These are phyloP conservation scores for Macrocybe gigantea DNA, from an alignment of 768 basidiomycete genomes.

Conservation along the genomic window DNA sequence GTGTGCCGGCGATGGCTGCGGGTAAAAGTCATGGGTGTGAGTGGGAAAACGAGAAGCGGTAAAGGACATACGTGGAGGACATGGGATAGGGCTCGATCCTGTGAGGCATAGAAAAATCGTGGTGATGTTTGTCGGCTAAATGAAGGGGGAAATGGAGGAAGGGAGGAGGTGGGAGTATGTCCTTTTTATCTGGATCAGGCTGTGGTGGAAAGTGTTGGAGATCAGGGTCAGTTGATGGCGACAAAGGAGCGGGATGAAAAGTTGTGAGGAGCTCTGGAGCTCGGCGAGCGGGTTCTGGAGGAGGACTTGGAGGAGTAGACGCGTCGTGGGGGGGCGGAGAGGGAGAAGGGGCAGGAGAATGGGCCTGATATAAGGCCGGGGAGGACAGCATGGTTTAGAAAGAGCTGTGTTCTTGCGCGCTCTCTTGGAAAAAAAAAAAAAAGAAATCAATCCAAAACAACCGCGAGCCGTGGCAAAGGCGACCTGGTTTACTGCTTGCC, in stretches of 20 bases:
- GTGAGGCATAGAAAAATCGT: constrained; percentile 38
- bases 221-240: constrained; percentile 29
- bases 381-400: background rate
- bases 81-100: constrained; percentile 32
- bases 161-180: constrained; percentile 1
- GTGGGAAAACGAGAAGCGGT: constrained; percentile 1
- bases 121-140: constrained; percentile 12
- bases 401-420: too few species aligned
- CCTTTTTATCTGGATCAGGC: constrained; percentile 33
- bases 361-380: background rate
- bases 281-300: constrained; percentile 10
- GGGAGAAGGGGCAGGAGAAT: constrained; percentile 6
- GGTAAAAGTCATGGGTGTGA: constrained; percentile 2
- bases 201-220: constrained; percentile 25
- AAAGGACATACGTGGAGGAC: constrained; percentile 23
- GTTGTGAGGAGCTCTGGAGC: constrained; percentile 30
- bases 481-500: background rate
- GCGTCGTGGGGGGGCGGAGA: constrained; percentile 1
- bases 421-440: too few species aligned
- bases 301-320: constrained; percentile 3
- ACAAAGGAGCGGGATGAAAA: constrained; percentile 21
- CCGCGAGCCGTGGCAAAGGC: too few species aligned
- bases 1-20: constrained; percentile 34
- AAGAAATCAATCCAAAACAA: too few species aligned
- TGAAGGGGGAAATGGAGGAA: constrained; percentile 10